These are phyloP conservation scores for Fusarium stilboides DNA, from an alignment of 2,329 filamentous ascomycete species.

Conservation along the genomic window DNA sequence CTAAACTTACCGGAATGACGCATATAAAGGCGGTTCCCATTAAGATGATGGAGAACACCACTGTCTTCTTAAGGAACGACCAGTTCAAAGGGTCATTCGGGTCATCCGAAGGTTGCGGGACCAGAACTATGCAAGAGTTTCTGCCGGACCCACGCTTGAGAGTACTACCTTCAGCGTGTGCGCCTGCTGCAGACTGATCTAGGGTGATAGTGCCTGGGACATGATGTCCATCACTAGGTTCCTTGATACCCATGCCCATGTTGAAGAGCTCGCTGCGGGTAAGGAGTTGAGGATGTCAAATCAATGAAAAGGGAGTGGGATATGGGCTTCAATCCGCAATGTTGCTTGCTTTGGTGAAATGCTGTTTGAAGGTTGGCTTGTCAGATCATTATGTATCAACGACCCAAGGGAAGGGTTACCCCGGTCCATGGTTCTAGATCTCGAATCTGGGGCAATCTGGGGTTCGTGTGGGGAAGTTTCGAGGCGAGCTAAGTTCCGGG, in stretches of 20 bases:
- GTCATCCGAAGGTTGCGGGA: slow-evolving; percentile 26
- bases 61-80: slow-evolving; percentile 8
- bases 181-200: slow-evolving; percentile 2
- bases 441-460: too few species aligned
- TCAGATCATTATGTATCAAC: too few species aligned
- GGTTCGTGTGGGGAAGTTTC: too few species aligned
- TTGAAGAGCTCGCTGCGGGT: too few species aligned
- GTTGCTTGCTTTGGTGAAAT: too few species aligned
- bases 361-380: too few species aligned
- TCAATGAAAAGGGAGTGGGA: too few species aligned
- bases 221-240: slow-evolving; percentile 9
- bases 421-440: too few species aligned
- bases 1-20: slow-evolving; percentile 13
- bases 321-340: too few species aligned
- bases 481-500: too few species aligned
- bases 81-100: slow-evolving; percentile 32
- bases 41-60: slow-evolving; percentile 13
- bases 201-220: slow-evolving; percentile 19
- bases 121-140: slow-evolving; percentile 20
- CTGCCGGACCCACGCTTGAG: slow-evolving; percentile 20
- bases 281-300: too few species aligned
- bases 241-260: background rate
- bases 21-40: slow-evolving; percentile 12
- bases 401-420: too few species aligned
- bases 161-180: background rate